A percentile compares a stretch with the other conserved stretches of the same genome.
These are phyloP conservation scores for Hypoxylon sp. DNA, from an alignment of 2,329 filamentous ascomycete species.

Conservation along the genomic window DNA sequence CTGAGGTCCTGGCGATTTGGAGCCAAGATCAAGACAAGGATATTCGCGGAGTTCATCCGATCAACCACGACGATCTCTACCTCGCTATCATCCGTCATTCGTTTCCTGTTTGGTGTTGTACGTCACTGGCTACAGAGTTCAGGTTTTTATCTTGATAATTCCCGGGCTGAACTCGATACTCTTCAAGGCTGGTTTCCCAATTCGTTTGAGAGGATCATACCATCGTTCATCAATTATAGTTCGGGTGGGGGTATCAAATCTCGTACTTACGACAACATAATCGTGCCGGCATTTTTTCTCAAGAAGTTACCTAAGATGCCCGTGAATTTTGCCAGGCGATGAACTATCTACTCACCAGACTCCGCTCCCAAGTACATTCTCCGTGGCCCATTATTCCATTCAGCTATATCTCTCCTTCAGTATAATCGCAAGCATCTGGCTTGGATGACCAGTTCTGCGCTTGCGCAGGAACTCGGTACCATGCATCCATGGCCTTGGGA, in stretches of 20 bases:
- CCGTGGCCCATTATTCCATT: neutral
- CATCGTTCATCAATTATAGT: constrained; percentile 9
- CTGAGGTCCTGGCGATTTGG: constrained; percentile 17
- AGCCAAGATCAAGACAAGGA: constrained; percentile 30
- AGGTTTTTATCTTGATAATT: constrained; percentile 3
- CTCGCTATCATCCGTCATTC: constrained; percentile 12
- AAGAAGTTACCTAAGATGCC: constrained; percentile 4
- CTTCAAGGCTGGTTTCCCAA: neutral
- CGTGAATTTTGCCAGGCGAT: constrained; percentile 29
- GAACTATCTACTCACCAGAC: constrained; percentile 17
- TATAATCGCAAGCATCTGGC: neutral
- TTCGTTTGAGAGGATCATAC: neutral
- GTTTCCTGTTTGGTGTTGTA: constrained; percentile 16
- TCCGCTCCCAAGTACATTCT: constrained; percentile 9
- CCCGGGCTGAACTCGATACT: neutral
- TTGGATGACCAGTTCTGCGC: constrained; percentile 9
- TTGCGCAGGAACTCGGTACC: constrained; percentile 24
- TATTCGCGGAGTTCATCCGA: constrained; percentile 23
- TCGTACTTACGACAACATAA: neutral
- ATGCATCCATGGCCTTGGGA: constrained; percentile 30
- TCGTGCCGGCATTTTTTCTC: neutral
- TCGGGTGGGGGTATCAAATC: neutral
- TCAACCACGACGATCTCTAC: constrained; percentile 25
- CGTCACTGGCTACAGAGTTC: constrained; percentile 25
- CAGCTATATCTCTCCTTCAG: neutral